Conservation (phyloP, 352 stramenopile species). For the Phytophthora quininea region DNA sequence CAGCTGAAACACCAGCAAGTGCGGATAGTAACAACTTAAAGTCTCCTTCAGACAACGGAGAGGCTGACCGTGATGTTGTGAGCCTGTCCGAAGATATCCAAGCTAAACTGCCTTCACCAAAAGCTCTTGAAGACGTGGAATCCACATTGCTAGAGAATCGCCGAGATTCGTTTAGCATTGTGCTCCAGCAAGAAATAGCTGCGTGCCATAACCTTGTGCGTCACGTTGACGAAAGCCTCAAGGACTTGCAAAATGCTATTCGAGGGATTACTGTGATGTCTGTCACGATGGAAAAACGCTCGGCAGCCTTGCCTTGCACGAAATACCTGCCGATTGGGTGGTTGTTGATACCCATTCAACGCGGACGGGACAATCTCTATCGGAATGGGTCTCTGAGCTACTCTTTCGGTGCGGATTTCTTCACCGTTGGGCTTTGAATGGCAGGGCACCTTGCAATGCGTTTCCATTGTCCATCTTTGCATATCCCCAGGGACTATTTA, state of each 20-base stretch:
- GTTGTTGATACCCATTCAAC: conserved; percentile 20
- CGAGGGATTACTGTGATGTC: conserved; percentile 68
- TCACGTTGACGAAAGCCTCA: conserved; percentile 45
- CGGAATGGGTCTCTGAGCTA: conserved; percentile 64
- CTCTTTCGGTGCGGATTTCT: conserved; percentile 66
- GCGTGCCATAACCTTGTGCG: conserved; percentile 56
- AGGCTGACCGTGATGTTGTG: conserved; percentile 23
- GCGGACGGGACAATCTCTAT: conserved; percentile 45
- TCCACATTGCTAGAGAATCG: neutral
- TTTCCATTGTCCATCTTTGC: conserved; percentile 74
- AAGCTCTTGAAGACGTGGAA: conserved; percentile 13
- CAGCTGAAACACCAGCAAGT: neutral
- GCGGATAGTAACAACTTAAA: neutral
- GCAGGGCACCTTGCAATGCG: conserved; percentile 23
- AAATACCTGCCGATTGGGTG: conserved; percentile 64
- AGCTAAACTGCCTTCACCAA: conserved; percentile 18
- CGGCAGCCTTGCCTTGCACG: conserved; percentile 48
- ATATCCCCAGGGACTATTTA: conserved; percentile 83
- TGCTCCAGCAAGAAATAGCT: conserved; percentile 68
- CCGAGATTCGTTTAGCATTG: conserved; percentile 63
- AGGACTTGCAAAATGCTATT: conserved; percentile 62
- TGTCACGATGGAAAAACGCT: conserved; percentile 54
- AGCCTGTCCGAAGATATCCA: conserved; percentile 30
- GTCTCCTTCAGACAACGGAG: neutral
- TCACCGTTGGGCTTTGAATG: conserved; percentile 46